A percentile compares a stretch with the other conserved stretches of the same genome.
Conservation (phyloP, 2,329 filamentous ascomycete genomes). For the Sporothrix brunneoviolacea region DNA sequence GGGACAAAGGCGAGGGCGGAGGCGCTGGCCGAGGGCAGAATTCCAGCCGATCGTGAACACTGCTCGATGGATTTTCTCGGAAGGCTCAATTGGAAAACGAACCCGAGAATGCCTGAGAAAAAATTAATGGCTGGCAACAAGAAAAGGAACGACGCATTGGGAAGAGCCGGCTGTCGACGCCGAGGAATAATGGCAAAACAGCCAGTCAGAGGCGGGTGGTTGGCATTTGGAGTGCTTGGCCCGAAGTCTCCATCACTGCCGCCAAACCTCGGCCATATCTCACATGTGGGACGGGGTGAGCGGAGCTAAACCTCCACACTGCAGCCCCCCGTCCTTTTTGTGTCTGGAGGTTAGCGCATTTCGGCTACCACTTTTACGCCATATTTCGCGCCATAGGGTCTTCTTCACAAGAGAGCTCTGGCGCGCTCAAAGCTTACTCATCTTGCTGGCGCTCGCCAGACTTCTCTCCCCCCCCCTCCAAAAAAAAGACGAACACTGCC, state of each 20-base stretch:
- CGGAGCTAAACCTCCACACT: slow-evolving; percentile 9
- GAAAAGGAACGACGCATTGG: neutral
- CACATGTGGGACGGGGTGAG: slow-evolving; percentile 16
- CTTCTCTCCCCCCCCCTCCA: too few relatives aligned
- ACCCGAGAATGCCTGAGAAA: neutral
- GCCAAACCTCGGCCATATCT: slow-evolving; percentile 20
- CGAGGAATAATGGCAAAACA: slow-evolving; percentile 9
- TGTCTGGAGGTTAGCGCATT: slow-evolving; percentile 10
- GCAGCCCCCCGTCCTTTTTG: neutral
- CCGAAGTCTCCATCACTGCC: slow-evolving; percentile 11
- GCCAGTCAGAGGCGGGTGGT: slow-evolving; percentile 8
- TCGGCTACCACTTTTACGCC: slow-evolving; percentile 5
- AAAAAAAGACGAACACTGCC: too few relatives aligned
- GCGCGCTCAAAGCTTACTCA: too few relatives aligned
- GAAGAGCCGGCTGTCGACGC: slow-evolving; percentile 4
- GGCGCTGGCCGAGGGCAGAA: too few relatives aligned
- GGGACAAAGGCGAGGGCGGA: neutral
- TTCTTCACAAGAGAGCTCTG: neutral
- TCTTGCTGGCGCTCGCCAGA: too few relatives aligned
- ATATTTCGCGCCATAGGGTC: slow-evolving; percentile 1
- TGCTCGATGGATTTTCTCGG: neutral
- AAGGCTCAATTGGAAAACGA: neutral
- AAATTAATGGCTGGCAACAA: neutral
- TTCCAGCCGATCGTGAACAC: neutral
- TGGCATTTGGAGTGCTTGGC: slow-evolving; percentile 6